Evolutionary conservation across 192 early-diverging fungal species (phyloP), one percentile per base, ranked within the genome.

Genomic region (Pilobolus umbonatus): DNA sequence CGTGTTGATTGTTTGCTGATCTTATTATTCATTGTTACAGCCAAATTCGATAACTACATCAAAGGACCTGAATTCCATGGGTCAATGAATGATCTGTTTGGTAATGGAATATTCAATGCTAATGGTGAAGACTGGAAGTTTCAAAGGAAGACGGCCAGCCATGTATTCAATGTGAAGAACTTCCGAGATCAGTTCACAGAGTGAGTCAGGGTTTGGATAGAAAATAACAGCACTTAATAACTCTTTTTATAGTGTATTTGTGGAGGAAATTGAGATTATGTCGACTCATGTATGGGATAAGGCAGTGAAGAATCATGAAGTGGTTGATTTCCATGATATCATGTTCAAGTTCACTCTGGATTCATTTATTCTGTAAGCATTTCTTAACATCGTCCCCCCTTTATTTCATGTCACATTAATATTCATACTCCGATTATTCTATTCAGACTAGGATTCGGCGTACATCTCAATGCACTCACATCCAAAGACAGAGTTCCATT

Each of bases 61-160:
- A 72, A 72, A 34, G 78, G 79, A 17, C 72, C 76, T n/a, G 69
- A 60, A 44, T 81, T 81, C 36, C 67, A 75, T 31, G 62, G 40
- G 10, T 66, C 72, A 32, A 69, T 80, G 44, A 64, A 74, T 24
- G 78, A 80, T 44, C 49, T 87, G 21, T 68, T 88, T 17, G 87
- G 87, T 3, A 62, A 79, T 40, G 87, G 87, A 22, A 88, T 88
- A 59, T 88, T 89, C 49, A 85, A 83, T 70, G 69, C 78, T 6
- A 87, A 89, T 64, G 87, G 87, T 21, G 81, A 85, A 15, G 63
- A 62, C 2, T 89, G 87, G 86, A 72, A 72, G 11, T 61, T 58
- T 6, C 84, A 86, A 38, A 68, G 86, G 15, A 86, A 89, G 48
- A 68, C 72, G 12, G 66, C 66, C 2, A 57, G 52, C 19, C 59